Conservation (phyloP, 2,329 filamentous ascomycete species). For the Trichoderma breve region DNA sequence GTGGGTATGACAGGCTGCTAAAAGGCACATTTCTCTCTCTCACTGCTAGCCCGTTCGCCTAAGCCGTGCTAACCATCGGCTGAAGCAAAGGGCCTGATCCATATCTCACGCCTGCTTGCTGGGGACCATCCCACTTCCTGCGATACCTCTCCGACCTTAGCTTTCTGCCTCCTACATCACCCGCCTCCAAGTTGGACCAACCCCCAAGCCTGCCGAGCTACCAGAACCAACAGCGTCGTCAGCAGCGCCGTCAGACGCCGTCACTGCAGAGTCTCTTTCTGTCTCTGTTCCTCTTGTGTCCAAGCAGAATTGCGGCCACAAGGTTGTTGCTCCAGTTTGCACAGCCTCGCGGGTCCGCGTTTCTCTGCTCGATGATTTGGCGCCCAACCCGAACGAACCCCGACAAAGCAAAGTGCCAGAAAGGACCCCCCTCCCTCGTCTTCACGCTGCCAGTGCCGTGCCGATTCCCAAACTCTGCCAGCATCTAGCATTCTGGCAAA, state of each 20-base stretch:
- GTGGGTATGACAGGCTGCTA: slow-evolving; percentile 3
- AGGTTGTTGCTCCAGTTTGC: slow-evolving; percentile 18
- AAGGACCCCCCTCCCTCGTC: slow-evolving; percentile 3
- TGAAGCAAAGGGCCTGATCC: slow-evolving; percentile 2
- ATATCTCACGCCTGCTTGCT: background rate
- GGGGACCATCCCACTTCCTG: slow-evolving; percentile 2
- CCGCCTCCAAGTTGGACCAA: background rate
- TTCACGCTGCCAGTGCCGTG: slow-evolving; percentile 1
- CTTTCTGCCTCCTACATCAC: slow-evolving; percentile 19
- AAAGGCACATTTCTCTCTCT: background rate
- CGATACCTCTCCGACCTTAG: background rate
- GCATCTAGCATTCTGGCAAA: slow-evolving; percentile 1
- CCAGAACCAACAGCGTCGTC: slow-evolving; percentile 17
- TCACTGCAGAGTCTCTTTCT: background rate
- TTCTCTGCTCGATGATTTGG: slow-evolving; percentile 20
- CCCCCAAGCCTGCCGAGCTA: background rate
- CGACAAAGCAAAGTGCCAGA: slow-evolving; percentile 16
- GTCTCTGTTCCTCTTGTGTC: background rate
- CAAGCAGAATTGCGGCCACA: slow-evolving; percentile 16
- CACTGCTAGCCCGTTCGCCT: background rate
- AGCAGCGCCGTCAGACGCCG: slow-evolving; percentile 16
- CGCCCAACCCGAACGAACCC: slow-evolving; percentile 20
- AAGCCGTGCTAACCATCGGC: background rate
- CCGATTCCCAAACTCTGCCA: slow-evolving; percentile 13
- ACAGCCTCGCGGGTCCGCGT: slow-evolving; percentile 21